These are phyloP conservation scores for Chrysoporthe deuterocubensis DNA, from an alignment of 2,329 filamentous ascomycete genomes.

Conservation along the genomic window DNA sequence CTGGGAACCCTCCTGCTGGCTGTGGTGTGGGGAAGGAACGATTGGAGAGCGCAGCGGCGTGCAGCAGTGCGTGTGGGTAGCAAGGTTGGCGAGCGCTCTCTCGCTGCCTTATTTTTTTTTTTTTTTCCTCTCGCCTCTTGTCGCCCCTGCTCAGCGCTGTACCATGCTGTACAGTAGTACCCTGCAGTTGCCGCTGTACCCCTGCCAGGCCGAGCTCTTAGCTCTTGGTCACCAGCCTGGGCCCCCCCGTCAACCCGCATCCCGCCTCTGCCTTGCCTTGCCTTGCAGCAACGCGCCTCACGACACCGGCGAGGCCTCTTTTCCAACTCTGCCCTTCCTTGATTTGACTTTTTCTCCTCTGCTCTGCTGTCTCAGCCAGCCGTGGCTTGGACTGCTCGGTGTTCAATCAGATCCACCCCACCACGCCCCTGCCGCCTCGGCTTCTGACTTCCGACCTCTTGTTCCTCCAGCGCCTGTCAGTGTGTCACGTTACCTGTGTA, in stretches of 20 bases:
- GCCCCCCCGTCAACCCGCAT: background rate
- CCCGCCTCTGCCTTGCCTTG: background rate
- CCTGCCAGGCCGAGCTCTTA: background rate
- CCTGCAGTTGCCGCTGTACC: background rate
- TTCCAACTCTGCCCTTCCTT: background rate
- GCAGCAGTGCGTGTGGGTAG: background rate
- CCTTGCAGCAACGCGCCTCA: constrained; percentile 1
- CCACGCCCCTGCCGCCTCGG: background rate
- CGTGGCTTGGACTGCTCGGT: constrained; percentile 1
- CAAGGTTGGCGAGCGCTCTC: background rate
- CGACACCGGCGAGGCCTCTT: background rate
- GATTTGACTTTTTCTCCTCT: background rate
- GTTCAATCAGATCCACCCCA: background rate
- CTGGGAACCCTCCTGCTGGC: background rate
- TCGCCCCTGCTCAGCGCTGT: background rate
- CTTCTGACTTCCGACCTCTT: constrained; percentile 8
- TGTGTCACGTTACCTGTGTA: constrained; percentile 11
- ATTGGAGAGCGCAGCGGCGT: background rate
- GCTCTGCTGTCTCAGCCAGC: background rate
- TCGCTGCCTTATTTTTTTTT: background rate
- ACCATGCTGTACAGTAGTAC: background rate
- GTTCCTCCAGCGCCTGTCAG: background rate
- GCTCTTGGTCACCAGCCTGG: no score
- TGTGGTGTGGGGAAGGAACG: background rate
- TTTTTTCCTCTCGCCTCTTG: background rate